Evolutionary conservation across 2,329 filamentous ascomycete species (phyloP), one percentile per base, ranked within the genome.

Genomic region (Albophoma yamanashiensis): DNA sequence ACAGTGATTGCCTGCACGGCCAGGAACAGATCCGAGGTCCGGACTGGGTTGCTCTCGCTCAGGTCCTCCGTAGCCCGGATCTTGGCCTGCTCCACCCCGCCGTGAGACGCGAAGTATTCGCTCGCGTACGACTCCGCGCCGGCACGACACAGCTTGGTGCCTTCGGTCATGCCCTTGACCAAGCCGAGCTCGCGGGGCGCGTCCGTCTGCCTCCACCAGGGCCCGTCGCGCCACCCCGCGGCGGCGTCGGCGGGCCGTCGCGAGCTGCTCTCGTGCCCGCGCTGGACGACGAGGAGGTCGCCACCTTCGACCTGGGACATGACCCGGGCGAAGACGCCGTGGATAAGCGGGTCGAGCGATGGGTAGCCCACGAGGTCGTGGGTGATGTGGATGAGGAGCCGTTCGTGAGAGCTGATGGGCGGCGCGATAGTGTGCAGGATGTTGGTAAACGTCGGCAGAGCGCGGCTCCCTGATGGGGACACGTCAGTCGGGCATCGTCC

Each of bases 301-400:
- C 94, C 94, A 64, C 94, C 94, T 76, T 99, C 94, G 55, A 99
- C 94, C 76, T 99, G 94, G n/a, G 92, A 85, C 94, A 99, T 99
- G 69, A 99, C 92, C 58, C 92, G 88, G 59, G 89, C 89, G 78
- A 99, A 99, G 64, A 94, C 92, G 61, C 84, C 83, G 75, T 97
- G 91, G 67, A 97, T 91, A 59, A 97, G 83, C 22, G 93, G 92
- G 71, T 97, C 93, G 67, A 99, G 85, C 22, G 91, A 93, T 3
- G 94, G 94, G 73, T 99, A 99, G 66, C 91, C 91, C 66, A 92
- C 87, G 52, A 99, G 84, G 73, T 97, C 94, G 78, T 99, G 94
- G 11, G 93, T 96, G 64, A 94, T 95, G 78, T 99, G 94, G 68
- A 99, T 97, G 68, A 95, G 89, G 9, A 99, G 88, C 57, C 93